A percentile compares a stretch with the other conserved stretches of the same genome.
These are phyloP conservation scores for Oryza glumipatula DNA, from an alignment of 176 grass and related monocot species.

Conservation along the genomic window DNA sequence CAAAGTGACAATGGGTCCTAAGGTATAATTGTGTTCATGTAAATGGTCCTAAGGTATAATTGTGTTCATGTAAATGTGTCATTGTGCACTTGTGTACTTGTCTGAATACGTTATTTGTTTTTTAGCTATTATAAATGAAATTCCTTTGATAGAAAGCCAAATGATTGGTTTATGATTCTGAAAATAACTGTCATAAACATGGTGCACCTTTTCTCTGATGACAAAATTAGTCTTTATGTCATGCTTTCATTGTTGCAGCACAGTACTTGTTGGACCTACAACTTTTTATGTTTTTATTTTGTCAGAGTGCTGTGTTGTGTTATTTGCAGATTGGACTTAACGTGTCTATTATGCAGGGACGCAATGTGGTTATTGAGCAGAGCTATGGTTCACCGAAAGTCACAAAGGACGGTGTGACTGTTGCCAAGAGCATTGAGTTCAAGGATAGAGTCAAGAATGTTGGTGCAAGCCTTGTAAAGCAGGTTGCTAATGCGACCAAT, in stretches of 20 bases:
- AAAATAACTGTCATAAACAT: not conserved
- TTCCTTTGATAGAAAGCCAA: not conserved
- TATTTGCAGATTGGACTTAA: constrained; percentile 20
- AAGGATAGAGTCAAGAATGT: constrained; percentile 91
- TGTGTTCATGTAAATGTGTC: not conserved
- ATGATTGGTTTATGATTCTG: not conserved
- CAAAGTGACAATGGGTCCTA: constrained; percentile 98
- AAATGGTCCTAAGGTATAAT: constrained; percentile 93
- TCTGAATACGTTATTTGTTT: not conserved
- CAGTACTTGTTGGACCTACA: not conserved
- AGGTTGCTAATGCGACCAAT: constrained; percentile 97
- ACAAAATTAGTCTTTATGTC: not conserved
- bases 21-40: constrained; percentile 55
- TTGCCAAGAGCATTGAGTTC: constrained; percentile 98
- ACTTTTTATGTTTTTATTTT: not conserved
- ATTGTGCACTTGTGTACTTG: not conserved
- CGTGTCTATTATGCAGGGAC: constrained; percentile 54
- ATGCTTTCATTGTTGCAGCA: not conserved
- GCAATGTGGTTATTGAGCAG: constrained; percentile 91
- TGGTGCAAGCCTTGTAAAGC: constrained; percentile 96
- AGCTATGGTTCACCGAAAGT: constrained; percentile 98
- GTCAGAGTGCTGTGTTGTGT: not conserved
- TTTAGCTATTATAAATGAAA: not conserved
- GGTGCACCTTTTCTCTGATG: not conserved
- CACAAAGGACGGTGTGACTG: constrained; percentile 95